These are phyloP conservation scores for Alternaria brassicae DNA, from an alignment of 2,329 filamentous ascomycete genomes.

Conservation along the genomic window DNA sequence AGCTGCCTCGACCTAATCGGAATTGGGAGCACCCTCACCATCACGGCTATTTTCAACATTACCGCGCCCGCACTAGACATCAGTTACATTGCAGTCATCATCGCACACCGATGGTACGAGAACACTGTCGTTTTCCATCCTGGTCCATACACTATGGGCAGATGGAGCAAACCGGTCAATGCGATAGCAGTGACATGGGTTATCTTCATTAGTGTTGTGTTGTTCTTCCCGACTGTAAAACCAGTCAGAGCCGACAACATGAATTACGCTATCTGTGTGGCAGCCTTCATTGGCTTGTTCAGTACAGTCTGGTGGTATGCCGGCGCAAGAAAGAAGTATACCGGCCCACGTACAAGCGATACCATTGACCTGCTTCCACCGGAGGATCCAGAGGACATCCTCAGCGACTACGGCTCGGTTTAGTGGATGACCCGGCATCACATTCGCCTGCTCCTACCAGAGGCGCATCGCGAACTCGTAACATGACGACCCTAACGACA, in stretches of 20 bases:
- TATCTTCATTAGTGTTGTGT: conserved; percentile 66
- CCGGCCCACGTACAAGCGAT: conserved; percentile 65
- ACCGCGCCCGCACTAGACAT: conserved; percentile 58
- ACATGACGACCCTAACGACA: conserved; percentile 9
- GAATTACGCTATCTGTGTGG: conserved; percentile 58
- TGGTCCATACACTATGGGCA: conserved; percentile 65
- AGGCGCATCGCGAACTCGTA: neutral
- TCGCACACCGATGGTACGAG: conserved; percentile 64
- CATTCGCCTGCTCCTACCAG: neutral
- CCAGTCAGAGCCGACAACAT: conserved; percentile 56
- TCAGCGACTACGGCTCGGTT: conserved; percentile 44
- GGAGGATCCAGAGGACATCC: conserved; percentile 51
- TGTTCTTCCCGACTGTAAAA: conserved; percentile 59
- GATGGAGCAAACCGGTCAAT: conserved; percentile 63
- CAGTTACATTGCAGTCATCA: conserved; percentile 67
- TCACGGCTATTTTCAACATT: conserved; percentile 58
- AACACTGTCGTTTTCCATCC: conserved; percentile 61
- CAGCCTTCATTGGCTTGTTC: conserved; percentile 58
- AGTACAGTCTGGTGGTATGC: conserved; percentile 56
- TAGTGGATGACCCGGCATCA: conserved; percentile 9
- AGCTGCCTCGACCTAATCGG: conserved; percentile 60
- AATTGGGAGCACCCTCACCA: conserved; percentile 59
- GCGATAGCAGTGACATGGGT: conserved; percentile 67
- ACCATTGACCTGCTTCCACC: conserved; percentile 54
- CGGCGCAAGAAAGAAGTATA: conserved; percentile 59